phyloP scores from a whole-genome alignment of 768 basidiomycete species.

The Cyathus striatus region DNA sequence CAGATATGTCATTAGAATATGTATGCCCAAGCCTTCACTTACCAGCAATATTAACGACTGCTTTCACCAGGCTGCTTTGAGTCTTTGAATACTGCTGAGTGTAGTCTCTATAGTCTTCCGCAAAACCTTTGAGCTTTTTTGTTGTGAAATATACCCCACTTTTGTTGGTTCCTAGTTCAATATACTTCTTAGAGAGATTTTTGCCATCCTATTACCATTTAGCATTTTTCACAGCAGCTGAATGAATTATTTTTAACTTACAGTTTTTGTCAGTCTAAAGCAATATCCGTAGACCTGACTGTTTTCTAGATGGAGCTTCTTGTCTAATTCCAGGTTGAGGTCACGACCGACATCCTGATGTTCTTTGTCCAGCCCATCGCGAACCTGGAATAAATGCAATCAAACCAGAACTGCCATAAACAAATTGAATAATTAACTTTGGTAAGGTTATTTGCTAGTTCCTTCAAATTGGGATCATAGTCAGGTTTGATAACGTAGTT shows the following conservation, averaged over 20 bases:
- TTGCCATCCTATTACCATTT: slow-evolving; percentile 65
- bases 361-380: slow-evolving; percentile 81
- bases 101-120: slow-evolving; percentile 66
- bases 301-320: slow-evolving; percentile 95
- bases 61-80: slow-evolving; percentile 82
- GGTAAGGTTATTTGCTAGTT: slow-evolving; percentile 61
- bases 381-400: slow-evolving; percentile 32
- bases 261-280: slow-evolving; percentile 88
- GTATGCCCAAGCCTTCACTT: too few relatives aligned
- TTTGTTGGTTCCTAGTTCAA: slow-evolving; percentile 81
- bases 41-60: slow-evolving; percentile 92
- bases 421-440: slow-evolving; percentile 29
- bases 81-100: slow-evolving; percentile 66
- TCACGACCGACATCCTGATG: slow-evolving; percentile 67
- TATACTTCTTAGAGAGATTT: slow-evolving; percentile 63
- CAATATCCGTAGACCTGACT: slow-evolving; percentile 87
- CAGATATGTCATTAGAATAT: too few relatives aligned
- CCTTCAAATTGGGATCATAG: slow-evolving; percentile 74
- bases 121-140: slow-evolving; percentile 58
- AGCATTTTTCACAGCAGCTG: background rate
- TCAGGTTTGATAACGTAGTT: slow-evolving; percentile 91
- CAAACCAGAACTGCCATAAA: background rate
- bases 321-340: slow-evolving; percentile 80
- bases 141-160: slow-evolving; percentile 90
- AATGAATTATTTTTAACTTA: slow-evolving; percentile 33